Base-by-base conservation (phyloP, 148 eudicot genomes). In the Vaccinium myrtillus region DNA sequence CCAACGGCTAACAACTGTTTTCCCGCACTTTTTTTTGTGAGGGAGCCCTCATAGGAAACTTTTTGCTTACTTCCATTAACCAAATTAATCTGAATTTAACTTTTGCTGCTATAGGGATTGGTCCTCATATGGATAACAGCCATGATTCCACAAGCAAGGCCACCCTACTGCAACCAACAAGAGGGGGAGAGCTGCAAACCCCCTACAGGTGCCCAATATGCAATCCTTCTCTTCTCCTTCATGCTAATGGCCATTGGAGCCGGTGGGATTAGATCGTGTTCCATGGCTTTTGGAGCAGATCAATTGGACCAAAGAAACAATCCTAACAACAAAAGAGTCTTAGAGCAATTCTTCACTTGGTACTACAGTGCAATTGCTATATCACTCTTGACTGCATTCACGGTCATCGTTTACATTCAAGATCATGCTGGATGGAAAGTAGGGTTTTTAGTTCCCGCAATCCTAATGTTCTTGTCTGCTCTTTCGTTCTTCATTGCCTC, bases 201-300 rank as follows among this genome's bases (percentile, higher is more conserved):
- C 13, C 90, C 98, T 0, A 87, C 94, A 7, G 36, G 84, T 5
- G 78, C 89, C 16, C 98, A 96, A 50, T 85, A 65, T 8, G 25
- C 86, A 5, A n/a, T 93, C 69, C 79, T 96, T 65, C 39, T 96
- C 8, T 82, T 87, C 21, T 91, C 94, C 12, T 94, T 91, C 39
- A 71, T 84, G 53, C 84, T 95, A 73, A 92, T 95, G 90, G 90
- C 98, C 5, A 82, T 94, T 19, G 98, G 98, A 4, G 96, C 98
- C 4, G 98, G 98, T 75, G 98, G 98, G 11, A 89, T 94, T 30
- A 82, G 96, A 54, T 91, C 98, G 0, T 93, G 94, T 73, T 95
- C 98, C 15, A 90, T 91, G 55, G 98, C 98, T n/a, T 95, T 95
- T 55, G 98, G 98, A 6, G 98, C 98, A 1, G 96, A 94, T 83